A percentile compares a stretch with the other conserved stretches of the same genome.
Evolutionary conservation across 2,329 filamentous ascomycete genomes (phyloP).

Genomic region (Remersonia thermophila): DNA sequence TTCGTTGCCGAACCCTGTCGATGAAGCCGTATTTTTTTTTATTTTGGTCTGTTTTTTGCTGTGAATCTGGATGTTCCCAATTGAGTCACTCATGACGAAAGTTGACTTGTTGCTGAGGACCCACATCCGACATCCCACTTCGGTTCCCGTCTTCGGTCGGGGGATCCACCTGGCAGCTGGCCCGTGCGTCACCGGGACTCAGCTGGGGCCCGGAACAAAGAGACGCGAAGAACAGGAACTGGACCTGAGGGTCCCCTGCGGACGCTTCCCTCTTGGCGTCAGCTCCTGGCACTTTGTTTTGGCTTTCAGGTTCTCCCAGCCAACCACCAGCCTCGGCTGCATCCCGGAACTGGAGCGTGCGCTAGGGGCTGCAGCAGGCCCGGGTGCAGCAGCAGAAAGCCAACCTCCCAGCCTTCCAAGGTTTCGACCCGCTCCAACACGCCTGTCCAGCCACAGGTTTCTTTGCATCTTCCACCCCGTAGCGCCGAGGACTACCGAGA

Average conservation of each 20-base stretch:
- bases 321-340: slow-evolving; percentile 19
- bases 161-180: slow-evolving; percentile 3
- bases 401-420: slow-evolving; percentile 9
- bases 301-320: slow-evolving; percentile 14
- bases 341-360: slow-evolving; percentile 7
- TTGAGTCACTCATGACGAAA: slow-evolving; percentile 4
- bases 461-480: not conserved
- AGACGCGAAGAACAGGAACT: too few species aligned
- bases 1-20: too few species aligned
- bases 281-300: slow-evolving; percentile 4
- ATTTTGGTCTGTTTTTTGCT: too few species aligned
- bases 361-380: too few species aligned
- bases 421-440: not conserved
- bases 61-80: too few species aligned
- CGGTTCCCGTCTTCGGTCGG: too few species aligned
- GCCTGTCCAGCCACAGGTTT: slow-evolving; percentile 13
- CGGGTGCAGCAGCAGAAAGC: slow-evolving; percentile 8
- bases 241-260: too few species aligned
- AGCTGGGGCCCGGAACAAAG: not conserved
- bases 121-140: slow-evolving; percentile 8
- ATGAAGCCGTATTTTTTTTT: too few species aligned
- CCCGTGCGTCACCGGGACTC: slow-evolving; percentile 5
- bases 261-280: slow-evolving; percentile 10
- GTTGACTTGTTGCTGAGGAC: not conserved
- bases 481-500: not conserved